phyloP scores from a whole-genome alignment of 2,329 filamentous ascomycete species.

The Leptographium wingfieldii region DNA sequence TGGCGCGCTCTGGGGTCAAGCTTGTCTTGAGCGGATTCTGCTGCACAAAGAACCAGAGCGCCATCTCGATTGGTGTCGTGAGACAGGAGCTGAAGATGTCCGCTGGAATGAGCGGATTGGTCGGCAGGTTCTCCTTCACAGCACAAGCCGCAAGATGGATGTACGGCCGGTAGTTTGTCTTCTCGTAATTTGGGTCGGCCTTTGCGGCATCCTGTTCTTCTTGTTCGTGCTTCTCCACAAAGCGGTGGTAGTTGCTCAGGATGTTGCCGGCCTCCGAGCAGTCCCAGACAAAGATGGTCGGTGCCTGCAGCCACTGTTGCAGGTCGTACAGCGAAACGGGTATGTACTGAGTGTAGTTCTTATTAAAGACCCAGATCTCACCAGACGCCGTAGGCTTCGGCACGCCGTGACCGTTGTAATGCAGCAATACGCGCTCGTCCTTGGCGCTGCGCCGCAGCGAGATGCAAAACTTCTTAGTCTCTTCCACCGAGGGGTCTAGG shows the following conservation, averaged over 20 bases:
- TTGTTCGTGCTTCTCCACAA: conserved; percentile 86
- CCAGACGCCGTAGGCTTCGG: conserved; percentile 90
- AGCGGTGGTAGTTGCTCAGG: conserved; percentile 84
- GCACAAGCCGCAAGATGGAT: conserved; percentile 90
- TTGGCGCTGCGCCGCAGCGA: conserved; percentile 85
- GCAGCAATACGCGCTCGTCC: conserved; percentile 90
- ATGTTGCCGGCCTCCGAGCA: conserved; percentile 96
- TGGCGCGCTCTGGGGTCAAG: conserved; percentile 68
- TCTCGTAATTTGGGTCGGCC: conserved; percentile 71
- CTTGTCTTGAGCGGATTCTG: conserved; percentile 67
- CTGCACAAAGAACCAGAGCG: conserved; percentile 87
- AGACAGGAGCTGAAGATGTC: conserved; percentile 94
- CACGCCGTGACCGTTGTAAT: conserved; percentile 97
- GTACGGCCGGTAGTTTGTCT: conserved; percentile 55
- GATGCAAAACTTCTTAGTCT: conserved; percentile 92
- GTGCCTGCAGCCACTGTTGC: conserved; percentile 89
- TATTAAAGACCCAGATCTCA: conserved; percentile 99
- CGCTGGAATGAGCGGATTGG: conserved; percentile 83
- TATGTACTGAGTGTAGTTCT: conserved; percentile 97
- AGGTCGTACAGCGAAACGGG: conserved; percentile 91
- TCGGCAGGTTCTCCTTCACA: conserved; percentile 83
- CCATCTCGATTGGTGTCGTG: conserved; percentile 96
- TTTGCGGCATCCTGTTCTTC: conserved; percentile 68
- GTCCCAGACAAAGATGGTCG: conserved; percentile 95
- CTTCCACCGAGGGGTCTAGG: conserved; percentile 89